Evolutionary conservation across 2,329 filamentous ascomycete species (phyloP).

Genomic region (Sporothrix dimorphospora): DNA sequence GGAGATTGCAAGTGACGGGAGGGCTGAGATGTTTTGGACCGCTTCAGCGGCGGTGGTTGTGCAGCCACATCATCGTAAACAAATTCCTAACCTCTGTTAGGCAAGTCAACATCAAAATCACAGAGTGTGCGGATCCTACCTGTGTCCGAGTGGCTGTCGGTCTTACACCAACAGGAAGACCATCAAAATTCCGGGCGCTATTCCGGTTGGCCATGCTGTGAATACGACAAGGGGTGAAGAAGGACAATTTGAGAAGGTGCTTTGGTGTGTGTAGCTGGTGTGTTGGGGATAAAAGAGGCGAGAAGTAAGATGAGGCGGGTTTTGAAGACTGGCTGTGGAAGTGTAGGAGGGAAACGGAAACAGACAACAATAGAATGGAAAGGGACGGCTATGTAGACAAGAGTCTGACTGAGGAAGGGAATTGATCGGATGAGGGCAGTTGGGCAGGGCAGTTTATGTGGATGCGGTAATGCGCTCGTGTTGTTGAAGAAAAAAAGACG

Average conservation of each 20-base stretch:
- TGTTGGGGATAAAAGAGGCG: constrained; percentile 9
- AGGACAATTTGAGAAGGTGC: not conserved
- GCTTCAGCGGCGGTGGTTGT: constrained; percentile 26
- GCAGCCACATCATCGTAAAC: not conserved
- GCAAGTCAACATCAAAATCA: not conserved
- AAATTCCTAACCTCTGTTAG: not conserved
- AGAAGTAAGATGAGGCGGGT: not conserved
- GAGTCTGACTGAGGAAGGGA: too few species aligned
- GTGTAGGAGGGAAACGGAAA: not conserved
- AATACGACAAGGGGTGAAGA: not conserved
- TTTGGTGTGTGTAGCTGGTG: not conserved
- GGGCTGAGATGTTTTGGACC: constrained; percentile 23
- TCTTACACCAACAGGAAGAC: not conserved
- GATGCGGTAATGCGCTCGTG: not conserved
- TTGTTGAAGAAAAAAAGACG: constrained; percentile 11
- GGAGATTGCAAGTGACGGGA: not conserved
- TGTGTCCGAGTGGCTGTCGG: not conserved
- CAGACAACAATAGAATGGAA: not conserved
- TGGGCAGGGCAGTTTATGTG: constrained; percentile 13
- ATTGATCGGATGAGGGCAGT: not conserved
- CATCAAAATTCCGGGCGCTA: not conserved
- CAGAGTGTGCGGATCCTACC: not conserved
- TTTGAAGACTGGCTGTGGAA: not conserved
- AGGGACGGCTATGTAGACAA: not conserved
- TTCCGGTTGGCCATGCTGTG: not conserved